A percentile compares a stretch with the other conserved stretches of the same genome.
Evolutionary conservation across 805 yeast species (phyloP).

Genomic region (Kodamaea neixiangensis): DNA sequence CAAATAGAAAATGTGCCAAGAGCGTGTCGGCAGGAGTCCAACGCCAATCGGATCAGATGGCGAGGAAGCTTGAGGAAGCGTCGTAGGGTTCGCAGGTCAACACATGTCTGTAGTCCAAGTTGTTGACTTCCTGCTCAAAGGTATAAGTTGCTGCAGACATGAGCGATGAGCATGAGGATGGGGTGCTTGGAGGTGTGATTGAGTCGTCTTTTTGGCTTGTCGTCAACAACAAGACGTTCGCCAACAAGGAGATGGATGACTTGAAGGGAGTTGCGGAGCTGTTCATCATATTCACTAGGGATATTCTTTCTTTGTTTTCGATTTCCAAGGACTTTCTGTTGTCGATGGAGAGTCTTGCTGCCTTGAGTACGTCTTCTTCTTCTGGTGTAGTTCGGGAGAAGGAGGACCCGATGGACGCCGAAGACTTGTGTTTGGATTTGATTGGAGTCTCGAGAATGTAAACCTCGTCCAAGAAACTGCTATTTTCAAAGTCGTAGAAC

Average conservation of each 20-base stretch:
- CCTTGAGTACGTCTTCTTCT: neutral
- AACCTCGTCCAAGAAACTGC: constrained; percentile 5
- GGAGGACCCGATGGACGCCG: constrained; percentile 1
- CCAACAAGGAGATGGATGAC: constrained; percentile 20
- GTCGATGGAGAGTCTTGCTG: constrained; percentile 8
- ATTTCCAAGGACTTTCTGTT: constrained; percentile 24
- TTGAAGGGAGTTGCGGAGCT: constrained; percentile 3
- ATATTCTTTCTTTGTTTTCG: constrained; percentile 19
- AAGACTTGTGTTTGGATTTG: constrained; percentile 2
- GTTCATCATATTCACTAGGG: constrained; percentile 15
- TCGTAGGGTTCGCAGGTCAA: constrained; percentile 6
- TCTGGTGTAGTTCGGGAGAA: constrained; percentile 2
- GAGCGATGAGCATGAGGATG: constrained; percentile 1
- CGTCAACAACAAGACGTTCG: constrained; percentile 22
- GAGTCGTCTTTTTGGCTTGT: neutral
- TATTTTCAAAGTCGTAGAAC: constrained; percentile 18
- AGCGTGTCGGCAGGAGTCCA: neutral
- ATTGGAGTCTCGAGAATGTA: constrained; percentile 1
- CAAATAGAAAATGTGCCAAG: neutral
- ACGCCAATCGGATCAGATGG: neutral
- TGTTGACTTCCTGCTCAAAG: constrained; percentile 10
- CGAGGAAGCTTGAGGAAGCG: neutral
- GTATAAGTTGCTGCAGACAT: neutral
- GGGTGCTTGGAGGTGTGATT: neutral
- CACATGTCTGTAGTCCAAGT: constrained; percentile 8